A percentile compares a stretch with the other conserved stretches of the same genome.
These are phyloP conservation scores for Xylaria arbuscula DNA, from an alignment of 2,329 filamentous ascomycete species.

Conservation along the genomic window DNA sequence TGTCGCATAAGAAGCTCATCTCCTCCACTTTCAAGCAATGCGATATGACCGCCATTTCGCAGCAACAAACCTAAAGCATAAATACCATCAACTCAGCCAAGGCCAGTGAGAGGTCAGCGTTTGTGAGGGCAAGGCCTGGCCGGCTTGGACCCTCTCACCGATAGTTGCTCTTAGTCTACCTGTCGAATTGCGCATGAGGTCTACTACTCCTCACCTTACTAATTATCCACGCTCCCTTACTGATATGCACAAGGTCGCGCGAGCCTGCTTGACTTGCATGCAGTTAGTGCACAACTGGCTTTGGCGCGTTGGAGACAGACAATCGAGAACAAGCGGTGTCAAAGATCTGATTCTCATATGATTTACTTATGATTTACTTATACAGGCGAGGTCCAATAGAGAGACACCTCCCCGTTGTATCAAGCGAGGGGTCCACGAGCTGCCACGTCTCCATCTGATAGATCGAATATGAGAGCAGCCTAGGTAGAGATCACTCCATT, in stretches of 20 bases:
- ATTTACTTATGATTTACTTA: no score
- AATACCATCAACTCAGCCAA: neutral
- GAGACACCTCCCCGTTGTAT: neutral
- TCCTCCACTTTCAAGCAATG: conserved; percentile 1
- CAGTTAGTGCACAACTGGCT: conserved; percentile 4
- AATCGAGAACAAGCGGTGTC: conserved; percentile 30
- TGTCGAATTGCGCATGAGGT: neutral
- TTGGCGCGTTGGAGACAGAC: neutral
- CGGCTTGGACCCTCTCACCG: conserved; percentile 25
- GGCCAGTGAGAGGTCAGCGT: conserved; percentile 4
- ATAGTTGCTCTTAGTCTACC: conserved; percentile 21
- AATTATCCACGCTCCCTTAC: conserved; percentile 13
- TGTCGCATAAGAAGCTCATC: neutral
- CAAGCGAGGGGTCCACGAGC: neutral
- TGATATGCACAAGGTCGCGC: conserved; percentile 17
- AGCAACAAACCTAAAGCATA: conserved; percentile 16
- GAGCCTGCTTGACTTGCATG: conserved; percentile 22
- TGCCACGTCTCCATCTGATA: conserved; percentile 30
- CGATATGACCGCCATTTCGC: conserved; percentile 29
- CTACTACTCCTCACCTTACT: conserved; percentile 15
- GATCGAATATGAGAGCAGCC: conserved; percentile 13
- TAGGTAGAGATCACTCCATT: neutral
- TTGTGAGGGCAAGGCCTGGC: conserved; percentile 9
- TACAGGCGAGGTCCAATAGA: conserved; percentile 22
- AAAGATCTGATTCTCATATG: neutral